Base-by-base conservation (phyloP, 2,329 filamentous ascomycete species). In the Cordyceps militaris region DNA sequence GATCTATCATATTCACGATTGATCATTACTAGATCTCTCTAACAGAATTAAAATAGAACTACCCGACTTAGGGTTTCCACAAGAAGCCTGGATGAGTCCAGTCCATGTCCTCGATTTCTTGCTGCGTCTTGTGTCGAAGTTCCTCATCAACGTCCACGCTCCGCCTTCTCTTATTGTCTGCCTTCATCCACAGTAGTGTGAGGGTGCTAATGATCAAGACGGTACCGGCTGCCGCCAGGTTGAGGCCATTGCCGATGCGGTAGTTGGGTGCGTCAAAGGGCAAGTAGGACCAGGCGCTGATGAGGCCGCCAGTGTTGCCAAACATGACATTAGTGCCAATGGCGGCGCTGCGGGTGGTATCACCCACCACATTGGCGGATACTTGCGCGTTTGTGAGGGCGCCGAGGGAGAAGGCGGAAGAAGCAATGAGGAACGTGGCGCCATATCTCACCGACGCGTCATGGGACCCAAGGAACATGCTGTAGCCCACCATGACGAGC, bases 321-420 rank as follows among this genome's bases (percentile, higher is more conserved):
- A 88, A 73, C 85, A 89, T 89, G 65, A 89, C 70, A 49, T 83
- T 84, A 0, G 79, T 81, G 11, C 82, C 85, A 46, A 89, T 87
- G 3, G 84, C 85, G 0, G 83, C 79, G 10, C 82, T 83, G 14
- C 86, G 79, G 0, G 87, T 84, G 0, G 87, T 88, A 63, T 90
- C 87, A 4, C 83, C 84, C 8, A 89, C 79, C 0, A 90, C 85
- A 62, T 89, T 89, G 7, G 85, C 86, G 0, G 85, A 82, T 0
- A 81, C 83, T 57, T 89, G 80, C 0, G 86, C 86, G 61, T 87
- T 88, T 63, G 79, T 81, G 13, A 90, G 76, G 0, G 86, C 78
- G 0, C 85, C 86, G 47, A 83, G 79, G 3, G 80, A 70, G 64
- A 88, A 89, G 4, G 82, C 80, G 0, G 84, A 85, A 8, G 76